These are phyloP conservation scores for Hibiscus mutabilis DNA, from an alignment of 345 rosid species.

Conservation along the genomic window DNA sequence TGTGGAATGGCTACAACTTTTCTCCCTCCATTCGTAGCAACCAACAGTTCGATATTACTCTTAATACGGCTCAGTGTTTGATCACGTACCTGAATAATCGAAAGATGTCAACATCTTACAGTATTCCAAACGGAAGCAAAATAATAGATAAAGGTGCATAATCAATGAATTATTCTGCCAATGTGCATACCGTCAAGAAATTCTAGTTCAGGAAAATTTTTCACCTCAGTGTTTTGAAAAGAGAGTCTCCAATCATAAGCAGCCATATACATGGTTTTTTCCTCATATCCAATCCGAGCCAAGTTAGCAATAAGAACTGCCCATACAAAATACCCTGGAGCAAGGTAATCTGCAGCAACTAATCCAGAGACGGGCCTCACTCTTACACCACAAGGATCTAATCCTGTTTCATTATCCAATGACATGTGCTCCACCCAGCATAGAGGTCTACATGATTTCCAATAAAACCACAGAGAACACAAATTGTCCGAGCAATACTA, in stretches of 20 bases:
- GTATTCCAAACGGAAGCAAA: slow-evolving; percentile 2
- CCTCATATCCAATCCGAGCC: slow-evolving; percentile 93
- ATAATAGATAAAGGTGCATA: background rate
- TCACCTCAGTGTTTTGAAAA: slow-evolving; percentile 95
- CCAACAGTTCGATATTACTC: slow-evolving; percentile 46
- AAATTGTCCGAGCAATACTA: background rate
- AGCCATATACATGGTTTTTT: slow-evolving; percentile 92
- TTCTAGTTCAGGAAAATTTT: background rate
- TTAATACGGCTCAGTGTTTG: slow-evolving; percentile 78
- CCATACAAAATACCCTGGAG: slow-evolving; percentile 96
- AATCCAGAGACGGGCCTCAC: slow-evolving; percentile 45
- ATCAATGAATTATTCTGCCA: too few species aligned
- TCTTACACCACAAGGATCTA: background rate
- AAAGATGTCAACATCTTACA: slow-evolving; percentile 10
- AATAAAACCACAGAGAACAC: background rate
- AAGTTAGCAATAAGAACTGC: slow-evolving; percentile 93
- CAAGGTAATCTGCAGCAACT: slow-evolving; percentile 97
- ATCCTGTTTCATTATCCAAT: background rate
- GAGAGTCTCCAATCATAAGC: slow-evolving; percentile 96
- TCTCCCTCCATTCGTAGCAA: slow-evolving; percentile 50
- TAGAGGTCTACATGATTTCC: background rate
- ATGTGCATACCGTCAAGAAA: background rate
- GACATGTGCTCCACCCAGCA: background rate
- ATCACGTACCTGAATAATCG: slow-evolving; percentile 62
- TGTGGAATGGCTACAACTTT: slow-evolving; percentile 62